phyloP scores from a whole-genome alignment of 345 rosid genomes.

The Boechera retrofracta region DNA sequence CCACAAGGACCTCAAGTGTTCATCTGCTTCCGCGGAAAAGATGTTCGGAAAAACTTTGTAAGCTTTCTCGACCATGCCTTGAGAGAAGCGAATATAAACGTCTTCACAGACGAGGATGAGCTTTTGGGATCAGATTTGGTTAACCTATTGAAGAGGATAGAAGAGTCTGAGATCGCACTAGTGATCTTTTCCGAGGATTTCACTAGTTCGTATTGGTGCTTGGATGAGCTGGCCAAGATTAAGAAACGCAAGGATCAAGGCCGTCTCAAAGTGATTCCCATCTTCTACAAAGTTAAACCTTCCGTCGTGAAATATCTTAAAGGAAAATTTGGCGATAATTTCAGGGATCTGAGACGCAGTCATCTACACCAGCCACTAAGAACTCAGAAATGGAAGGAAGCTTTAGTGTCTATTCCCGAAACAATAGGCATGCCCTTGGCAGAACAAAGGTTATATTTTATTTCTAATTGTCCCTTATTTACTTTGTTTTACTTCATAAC shows the following conservation, averaged over 20 bases:
- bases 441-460: slow-evolving; percentile 5
- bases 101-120: slow-evolving; percentile 30
- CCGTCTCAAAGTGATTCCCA: slow-evolving; percentile 14
- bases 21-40: slow-evolving; percentile 33
- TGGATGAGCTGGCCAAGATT: slow-evolving; percentile 33
- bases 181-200: slow-evolving; percentile 24
- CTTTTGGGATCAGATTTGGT: not conserved
- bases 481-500: no score
- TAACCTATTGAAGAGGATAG: slow-evolving; percentile 18
- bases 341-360: not conserved
- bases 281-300: slow-evolving; percentile 25
- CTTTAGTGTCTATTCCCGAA: not conserved
- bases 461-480: not conserved
- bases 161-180: slow-evolving; percentile 24
- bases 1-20: slow-evolving; percentile 35
- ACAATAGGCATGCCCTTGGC: not conserved
- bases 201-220: slow-evolving; percentile 16
- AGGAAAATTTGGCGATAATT: slow-evolving; percentile 15
- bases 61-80: slow-evolving; percentile 26
- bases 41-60: slow-evolving; percentile 20
- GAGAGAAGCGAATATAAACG: slow-evolving; percentile 12
- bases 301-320: not conserved
- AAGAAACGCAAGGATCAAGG: slow-evolving; percentile 14
- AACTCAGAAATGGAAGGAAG: slow-evolving; percentile 35
- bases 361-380: not conserved